A percentile compares a stretch with the other conserved stretches of the same genome.
Evolutionary conservation across 2,329 filamentous ascomycete species (phyloP).

Genomic region (Aspergillus sp.): DNA sequence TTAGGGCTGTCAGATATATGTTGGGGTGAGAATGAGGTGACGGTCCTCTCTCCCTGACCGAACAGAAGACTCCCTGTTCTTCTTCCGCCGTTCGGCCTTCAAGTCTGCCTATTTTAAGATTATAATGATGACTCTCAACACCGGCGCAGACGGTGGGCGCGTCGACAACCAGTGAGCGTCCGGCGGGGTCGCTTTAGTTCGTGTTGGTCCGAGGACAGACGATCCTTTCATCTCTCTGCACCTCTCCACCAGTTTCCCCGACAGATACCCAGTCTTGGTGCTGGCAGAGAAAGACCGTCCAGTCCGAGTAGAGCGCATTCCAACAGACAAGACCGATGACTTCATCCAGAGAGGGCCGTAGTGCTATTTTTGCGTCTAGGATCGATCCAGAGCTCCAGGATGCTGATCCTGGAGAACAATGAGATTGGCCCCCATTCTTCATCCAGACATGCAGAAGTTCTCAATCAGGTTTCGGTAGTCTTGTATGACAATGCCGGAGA

Average conservation of each 20-base stretch:
- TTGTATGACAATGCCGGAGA: neutral
- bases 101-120: neutral
- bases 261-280: neutral
- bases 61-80: neutral
- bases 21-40: no score
- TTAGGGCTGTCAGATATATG: no score
- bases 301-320: neutral
- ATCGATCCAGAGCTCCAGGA: neutral
- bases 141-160: neutral
- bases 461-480: neutral
- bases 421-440: neutral
- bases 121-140: neutral
- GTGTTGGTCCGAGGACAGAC: neutral
- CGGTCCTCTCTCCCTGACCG: neutral
- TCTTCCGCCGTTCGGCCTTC: neutral
- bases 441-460: neutral
- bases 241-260: no score
- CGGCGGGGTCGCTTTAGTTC: neutral
- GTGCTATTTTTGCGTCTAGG: neutral
- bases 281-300: neutral
- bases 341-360: neutral
- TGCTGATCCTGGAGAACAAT: constrained; percentile 3
- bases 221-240: neutral
- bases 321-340: neutral
- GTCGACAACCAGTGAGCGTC: constrained; percentile 1